Evolutionary conservation across 2,329 filamentous ascomycete genomes (phyloP).

Genomic region (Cladosporium sphaerospermum): DNA sequence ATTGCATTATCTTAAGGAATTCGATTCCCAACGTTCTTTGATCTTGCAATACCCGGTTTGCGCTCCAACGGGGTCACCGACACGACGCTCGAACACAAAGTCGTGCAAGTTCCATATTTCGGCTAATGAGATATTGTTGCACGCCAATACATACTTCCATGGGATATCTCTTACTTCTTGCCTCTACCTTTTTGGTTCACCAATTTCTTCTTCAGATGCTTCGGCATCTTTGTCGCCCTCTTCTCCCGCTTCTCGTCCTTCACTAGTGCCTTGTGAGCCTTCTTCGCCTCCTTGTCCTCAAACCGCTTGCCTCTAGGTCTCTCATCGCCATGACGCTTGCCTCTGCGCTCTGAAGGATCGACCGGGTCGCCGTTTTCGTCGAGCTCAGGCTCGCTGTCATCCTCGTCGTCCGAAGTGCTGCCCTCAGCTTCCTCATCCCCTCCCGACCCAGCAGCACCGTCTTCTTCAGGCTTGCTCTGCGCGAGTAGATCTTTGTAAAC

Average conservation of each 20-base stretch:
- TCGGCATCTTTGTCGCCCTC: slow-evolving; percentile 91
- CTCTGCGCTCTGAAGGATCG: slow-evolving; percentile 28
- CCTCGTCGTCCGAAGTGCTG: slow-evolving; percentile 31
- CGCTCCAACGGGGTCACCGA: no score
- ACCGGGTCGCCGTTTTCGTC: slow-evolving; percentile 41
- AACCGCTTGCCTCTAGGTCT: slow-evolving; percentile 74
- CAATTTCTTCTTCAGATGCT: slow-evolving; percentile 88
- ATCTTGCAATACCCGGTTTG: no score
- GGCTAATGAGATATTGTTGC: no score
- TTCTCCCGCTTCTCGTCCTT: slow-evolving; percentile 96
- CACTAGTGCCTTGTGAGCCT: slow-evolving; percentile 79
- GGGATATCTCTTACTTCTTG: slow-evolving; percentile 48
- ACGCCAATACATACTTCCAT: no score
- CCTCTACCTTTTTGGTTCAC: slow-evolving; percentile 54
- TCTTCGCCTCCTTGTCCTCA: slow-evolving; percentile 86
- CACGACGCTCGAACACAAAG: no score
- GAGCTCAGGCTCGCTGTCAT: slow-evolving; percentile 18
- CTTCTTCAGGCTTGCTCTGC: slow-evolving; percentile 41
- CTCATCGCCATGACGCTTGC: slow-evolving; percentile 42
- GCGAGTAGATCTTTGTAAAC: slow-evolving; percentile 83
- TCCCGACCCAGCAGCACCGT: slow-evolving; percentile 13
- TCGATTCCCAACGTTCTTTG: no score
- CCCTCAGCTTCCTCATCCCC: slow-evolving; percentile 28
- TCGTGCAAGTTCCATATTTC: no score
- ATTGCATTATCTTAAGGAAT: no score